Evolutionary conservation across 805 yeast species (phyloP).

Genomic region (Sugiyamaella chiloensis): DNA sequence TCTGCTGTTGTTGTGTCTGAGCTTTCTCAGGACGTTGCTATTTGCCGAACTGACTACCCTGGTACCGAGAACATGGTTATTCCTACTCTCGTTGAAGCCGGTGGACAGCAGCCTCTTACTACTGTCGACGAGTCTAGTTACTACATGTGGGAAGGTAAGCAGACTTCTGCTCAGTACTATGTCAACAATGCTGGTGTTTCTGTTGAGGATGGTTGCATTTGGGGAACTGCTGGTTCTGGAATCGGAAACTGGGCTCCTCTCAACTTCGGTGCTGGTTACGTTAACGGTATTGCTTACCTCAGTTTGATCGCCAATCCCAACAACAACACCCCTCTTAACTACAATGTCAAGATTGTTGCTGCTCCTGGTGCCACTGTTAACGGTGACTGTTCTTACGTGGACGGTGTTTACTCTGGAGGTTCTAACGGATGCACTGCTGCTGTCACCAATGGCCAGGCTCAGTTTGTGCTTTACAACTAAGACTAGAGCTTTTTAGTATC

Average conservation of each 20-base stretch:
- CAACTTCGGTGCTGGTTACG: slow-evolving; percentile 87
- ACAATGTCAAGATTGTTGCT: slow-evolving; percentile 75
- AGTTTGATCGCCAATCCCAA: slow-evolving; percentile 95
- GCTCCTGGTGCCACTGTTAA: slow-evolving; percentile 56
- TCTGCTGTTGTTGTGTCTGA: slow-evolving; percentile 67
- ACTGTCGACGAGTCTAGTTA: slow-evolving; percentile 76
- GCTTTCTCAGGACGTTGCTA: slow-evolving; percentile 64
- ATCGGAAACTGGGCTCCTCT: slow-evolving; percentile 99
- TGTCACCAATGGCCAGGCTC: slow-evolving; percentile 78
- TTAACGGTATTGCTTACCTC: slow-evolving; percentile 70
- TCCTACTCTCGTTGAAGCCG: slow-evolving; percentile 79
- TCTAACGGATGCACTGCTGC: slow-evolving; percentile 91
- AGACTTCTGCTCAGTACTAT: slow-evolving; percentile 93
- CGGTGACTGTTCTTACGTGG: slow-evolving; percentile 77
- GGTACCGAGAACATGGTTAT: slow-evolving; percentile 98
- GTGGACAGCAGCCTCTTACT: slow-evolving; percentile 61
- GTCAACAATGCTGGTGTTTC: slow-evolving; percentile 96
- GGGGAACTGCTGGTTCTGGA: slow-evolving; percentile 80
- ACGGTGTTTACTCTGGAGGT: slow-evolving; percentile 67
- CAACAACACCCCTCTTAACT: slow-evolving; percentile 66
- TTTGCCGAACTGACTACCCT: slow-evolving; percentile 98
- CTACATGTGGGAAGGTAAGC: slow-evolving; percentile 76
- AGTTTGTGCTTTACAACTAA: slow-evolving; percentile 67
- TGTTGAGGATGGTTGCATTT: slow-evolving; percentile 84
- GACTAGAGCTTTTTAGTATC: not conserved